Percentiles rank a stretch among this genome's conserved stretches.
These are phyloP conservation scores for Gleditsia sinensis DNA, from an alignment of 306 rosid genomes.

Conservation along the genomic window DNA sequence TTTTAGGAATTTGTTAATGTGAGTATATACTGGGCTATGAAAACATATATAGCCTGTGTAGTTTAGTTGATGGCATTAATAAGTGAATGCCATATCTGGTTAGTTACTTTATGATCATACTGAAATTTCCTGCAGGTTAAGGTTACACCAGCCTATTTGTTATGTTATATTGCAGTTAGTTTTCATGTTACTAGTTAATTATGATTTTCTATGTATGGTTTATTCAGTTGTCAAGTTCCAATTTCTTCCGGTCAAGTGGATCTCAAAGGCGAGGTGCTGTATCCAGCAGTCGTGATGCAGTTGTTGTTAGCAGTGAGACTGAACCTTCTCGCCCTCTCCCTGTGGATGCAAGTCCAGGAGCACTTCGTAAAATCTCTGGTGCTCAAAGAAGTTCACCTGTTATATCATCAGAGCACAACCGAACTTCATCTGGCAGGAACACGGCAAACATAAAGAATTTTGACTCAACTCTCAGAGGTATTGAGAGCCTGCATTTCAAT, in stretches of 20 bases:
- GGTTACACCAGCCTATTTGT: neutral
- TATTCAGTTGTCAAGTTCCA: slow-evolving; percentile 68
- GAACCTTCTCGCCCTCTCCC: slow-evolving; percentile 57
- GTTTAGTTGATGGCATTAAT: slow-evolving; percentile 7
- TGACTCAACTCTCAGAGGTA: slow-evolving; percentile 80
- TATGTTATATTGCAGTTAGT: slow-evolving; percentile 2
- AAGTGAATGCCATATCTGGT: slow-evolving; percentile 1
- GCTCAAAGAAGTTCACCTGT: slow-evolving; percentile 71
- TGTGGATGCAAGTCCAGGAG: slow-evolving; percentile 53
- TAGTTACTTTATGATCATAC: slow-evolving; percentile 1
- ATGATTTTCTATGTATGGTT: slow-evolving; percentile 17
- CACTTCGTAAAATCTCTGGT: slow-evolving; percentile 55
- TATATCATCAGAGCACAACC: slow-evolving; percentile 64
- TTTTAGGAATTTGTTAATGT: neutral
- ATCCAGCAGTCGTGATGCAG: slow-evolving; percentile 74
- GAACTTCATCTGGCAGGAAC: slow-evolving; percentile 61
- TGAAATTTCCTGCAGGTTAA: slow-evolving; percentile 11
- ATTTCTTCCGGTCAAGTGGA: slow-evolving; percentile 65
- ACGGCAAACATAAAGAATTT: slow-evolving; percentile 61
- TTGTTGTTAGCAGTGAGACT: slow-evolving; percentile 47
- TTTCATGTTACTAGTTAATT: slow-evolving; percentile 13
- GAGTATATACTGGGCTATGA: slow-evolving; percentile 25
- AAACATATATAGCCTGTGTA: neutral
- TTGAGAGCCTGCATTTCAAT: slow-evolving; percentile 78
- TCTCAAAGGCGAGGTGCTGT: slow-evolving; percentile 79